phyloP scores from a whole-genome alignment of 371 early-diverging fungal genomes.

The Apophysomyces trapeziformis region DNA sequence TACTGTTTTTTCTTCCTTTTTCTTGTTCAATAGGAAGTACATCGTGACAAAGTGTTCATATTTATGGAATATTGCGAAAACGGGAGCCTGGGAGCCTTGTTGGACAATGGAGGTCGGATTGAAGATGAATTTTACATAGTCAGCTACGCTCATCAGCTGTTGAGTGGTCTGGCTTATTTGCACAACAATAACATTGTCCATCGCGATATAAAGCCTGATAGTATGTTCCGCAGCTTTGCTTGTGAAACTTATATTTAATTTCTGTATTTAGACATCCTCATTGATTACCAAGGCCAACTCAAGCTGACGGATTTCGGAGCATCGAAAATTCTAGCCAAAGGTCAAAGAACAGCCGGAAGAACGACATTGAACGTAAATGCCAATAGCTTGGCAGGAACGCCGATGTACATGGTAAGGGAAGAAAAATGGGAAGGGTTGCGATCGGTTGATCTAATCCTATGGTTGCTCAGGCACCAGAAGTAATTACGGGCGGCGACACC shows the following conservation, averaged over 20 bases:
- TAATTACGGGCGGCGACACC: slow-evolving; percentile 80
- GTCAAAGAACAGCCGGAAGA: slow-evolving; percentile 70
- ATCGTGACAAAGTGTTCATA: slow-evolving; percentile 87
- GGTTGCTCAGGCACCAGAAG: slow-evolving; percentile 78
- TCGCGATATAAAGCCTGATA: slow-evolving; percentile 91
- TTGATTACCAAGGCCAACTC: slow-evolving; percentile 78
- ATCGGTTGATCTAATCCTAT: neutral
- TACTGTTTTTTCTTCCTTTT: neutral
- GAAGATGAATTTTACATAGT: slow-evolving; percentile 76
- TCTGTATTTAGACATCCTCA: slow-evolving; percentile 63
- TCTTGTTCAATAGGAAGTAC: slow-evolving; percentile 66
- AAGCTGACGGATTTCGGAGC: slow-evolving; percentile 93
- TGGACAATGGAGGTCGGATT: slow-evolving; percentile 81
- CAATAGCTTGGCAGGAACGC: slow-evolving; percentile 88
- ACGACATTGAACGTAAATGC: slow-evolving; percentile 60
- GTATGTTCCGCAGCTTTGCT: slow-evolving; percentile 46
- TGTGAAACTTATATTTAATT: neutral
- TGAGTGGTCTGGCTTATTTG: slow-evolving; percentile 86
- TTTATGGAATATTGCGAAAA: slow-evolving; percentile 95
- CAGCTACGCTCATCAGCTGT: slow-evolving; percentile 84
- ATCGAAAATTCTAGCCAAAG: slow-evolving; percentile 81
- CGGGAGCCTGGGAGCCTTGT: slow-evolving; percentile 77
- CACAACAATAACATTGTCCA: slow-evolving; percentile 89
- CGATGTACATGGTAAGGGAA: slow-evolving; percentile 87
- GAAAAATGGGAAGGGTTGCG: neutral